A percentile compares a stretch with the other conserved stretches of the same genome.
Evolutionary conservation across 371 early-diverging fungal species (phyloP).

Genomic region (Caulochytrium protostelioides): DNA sequence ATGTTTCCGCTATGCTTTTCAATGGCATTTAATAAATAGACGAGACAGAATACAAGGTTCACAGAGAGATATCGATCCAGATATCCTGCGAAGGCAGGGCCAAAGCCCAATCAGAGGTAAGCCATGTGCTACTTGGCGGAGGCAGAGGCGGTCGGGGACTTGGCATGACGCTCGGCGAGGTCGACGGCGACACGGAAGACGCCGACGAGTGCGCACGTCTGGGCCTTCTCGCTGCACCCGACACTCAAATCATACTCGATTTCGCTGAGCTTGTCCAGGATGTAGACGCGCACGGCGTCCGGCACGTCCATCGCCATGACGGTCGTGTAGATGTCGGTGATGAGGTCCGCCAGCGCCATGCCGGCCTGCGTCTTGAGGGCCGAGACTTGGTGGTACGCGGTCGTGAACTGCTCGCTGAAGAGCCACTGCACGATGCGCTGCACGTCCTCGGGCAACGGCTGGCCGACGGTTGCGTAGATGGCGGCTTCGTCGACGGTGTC

Average conservation of each 20-base stretch:
- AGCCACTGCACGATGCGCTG: constrained; percentile 53
- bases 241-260: constrained; percentile 67
- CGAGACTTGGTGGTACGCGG: constrained; percentile 42
- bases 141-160: too few relatives aligned
- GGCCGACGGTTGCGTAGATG: constrained; percentile 75
- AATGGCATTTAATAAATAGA: too few relatives aligned
- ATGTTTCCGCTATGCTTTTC: too few relatives aligned
- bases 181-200: constrained; percentile 50
- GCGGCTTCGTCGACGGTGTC: constrained; percentile 46
- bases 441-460: constrained; percentile 74
- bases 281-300: constrained; percentile 28
- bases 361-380: constrained; percentile 59
- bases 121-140: too few relatives aligned
- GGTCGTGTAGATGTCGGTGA: constrained; percentile 45
- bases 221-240: constrained; percentile 62
- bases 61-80: too few relatives aligned
- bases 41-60: too few relatives aligned
- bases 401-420: constrained; percentile 53
- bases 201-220: constrained; percentile 57
- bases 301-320: constrained; percentile 45
- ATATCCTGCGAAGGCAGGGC: too few relatives aligned
- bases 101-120: too few relatives aligned
- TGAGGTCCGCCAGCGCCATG: constrained; percentile 67
- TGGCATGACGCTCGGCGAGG: constrained; percentile 29
- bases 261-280: constrained; percentile 59